These are phyloP conservation scores for Cryptococcus sp. DNA, from an alignment of 1,284 basidiomycete genomes.

Conservation along the genomic window DNA sequence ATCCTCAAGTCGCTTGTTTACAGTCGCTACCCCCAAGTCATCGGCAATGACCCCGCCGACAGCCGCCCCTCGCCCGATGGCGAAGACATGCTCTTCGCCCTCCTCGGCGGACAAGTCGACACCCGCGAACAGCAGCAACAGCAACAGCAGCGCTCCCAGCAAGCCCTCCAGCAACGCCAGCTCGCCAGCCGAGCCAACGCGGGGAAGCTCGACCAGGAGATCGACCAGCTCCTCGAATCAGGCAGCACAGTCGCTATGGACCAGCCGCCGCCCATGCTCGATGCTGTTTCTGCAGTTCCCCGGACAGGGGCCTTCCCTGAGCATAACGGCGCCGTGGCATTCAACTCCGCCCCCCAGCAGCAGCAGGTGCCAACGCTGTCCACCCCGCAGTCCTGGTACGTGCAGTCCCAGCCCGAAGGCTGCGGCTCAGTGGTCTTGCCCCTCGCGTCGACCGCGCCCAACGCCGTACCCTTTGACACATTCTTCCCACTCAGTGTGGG, in stretches of 20 bases:
- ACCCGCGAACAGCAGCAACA: neutral
- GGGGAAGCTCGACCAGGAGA: neutral
- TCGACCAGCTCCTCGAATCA: neutral
- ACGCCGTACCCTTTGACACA: conserved; percentile 7
- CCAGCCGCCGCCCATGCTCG: neutral
- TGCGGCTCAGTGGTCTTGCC: conserved; percentile 12
- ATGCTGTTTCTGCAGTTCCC: neutral
- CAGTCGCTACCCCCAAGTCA: conserved; percentile 34
- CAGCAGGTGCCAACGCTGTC: neutral
- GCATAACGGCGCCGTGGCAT: neutral
- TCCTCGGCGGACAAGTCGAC: conserved; percentile 43
- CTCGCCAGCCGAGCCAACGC: neutral
- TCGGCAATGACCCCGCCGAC: conserved; percentile 19
- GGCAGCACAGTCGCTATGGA: neutral
- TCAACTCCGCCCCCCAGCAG: neutral
- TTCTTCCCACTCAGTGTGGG: neutral
- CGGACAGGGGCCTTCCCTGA: too few relatives aligned
- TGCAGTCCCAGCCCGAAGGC: neutral
- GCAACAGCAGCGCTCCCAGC: neutral
- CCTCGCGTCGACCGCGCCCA: conserved; percentile 14
- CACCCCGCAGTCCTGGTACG: neutral
- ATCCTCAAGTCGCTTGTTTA: conserved; percentile 35
- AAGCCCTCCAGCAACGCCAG: neutral
- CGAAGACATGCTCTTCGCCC: conserved; percentile 45
- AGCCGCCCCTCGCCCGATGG: conserved; percentile 23